phyloP scores from a whole-genome alignment of 2,329 filamentous ascomycete species.

The Botrytis elliptica region DNA sequence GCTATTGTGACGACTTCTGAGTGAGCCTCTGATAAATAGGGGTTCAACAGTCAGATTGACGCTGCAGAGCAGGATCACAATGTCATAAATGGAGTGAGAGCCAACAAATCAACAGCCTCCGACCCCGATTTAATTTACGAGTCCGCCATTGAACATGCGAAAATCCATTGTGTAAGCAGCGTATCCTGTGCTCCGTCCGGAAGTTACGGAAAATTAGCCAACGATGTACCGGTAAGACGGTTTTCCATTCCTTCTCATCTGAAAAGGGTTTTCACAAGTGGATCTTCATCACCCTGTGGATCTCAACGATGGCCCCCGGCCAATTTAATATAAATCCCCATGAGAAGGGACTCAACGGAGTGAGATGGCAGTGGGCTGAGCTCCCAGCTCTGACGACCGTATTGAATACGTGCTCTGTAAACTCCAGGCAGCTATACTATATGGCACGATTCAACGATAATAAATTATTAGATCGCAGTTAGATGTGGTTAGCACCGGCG shows the following conservation, averaged over 20 bases:
- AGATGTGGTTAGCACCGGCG: neutral
- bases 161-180: neutral
- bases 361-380: neutral
- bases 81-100: neutral
- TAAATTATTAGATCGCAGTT: neutral
- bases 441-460: neutral
- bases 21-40: neutral
- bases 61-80: neutral
- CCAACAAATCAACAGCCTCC: neutral
- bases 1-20: neutral
- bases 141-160: neutral
- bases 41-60: neutral
- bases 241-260: neutral
- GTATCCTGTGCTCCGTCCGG: too few relatives aligned
- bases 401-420: neutral
- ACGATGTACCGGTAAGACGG: slow-evolving; percentile 1
- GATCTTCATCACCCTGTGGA: neutral
- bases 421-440: neutral
- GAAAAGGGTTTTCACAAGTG: neutral
- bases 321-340: neutral
- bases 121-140: neutral
- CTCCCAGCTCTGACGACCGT: neutral
- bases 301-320: neutral
- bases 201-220: neutral
- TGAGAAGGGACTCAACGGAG: neutral